A percentile compares a stretch with the other conserved stretches of the same genome.
Evolutionary conservation across 768 basidiomycete genomes (phyloP).

Genomic region (Auriscalpium vulgare): DNA sequence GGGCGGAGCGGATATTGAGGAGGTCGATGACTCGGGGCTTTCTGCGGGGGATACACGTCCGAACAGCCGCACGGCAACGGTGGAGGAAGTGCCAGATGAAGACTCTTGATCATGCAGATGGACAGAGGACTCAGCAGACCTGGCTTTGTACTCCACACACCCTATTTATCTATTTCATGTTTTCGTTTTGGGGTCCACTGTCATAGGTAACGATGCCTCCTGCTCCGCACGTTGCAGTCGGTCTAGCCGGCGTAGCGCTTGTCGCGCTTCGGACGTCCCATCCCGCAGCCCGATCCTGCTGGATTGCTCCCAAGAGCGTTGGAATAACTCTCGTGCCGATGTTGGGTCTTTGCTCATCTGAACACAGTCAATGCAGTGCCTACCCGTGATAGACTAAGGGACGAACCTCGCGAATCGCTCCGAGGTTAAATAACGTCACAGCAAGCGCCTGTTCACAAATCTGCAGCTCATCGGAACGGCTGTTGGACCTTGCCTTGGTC

Average conservation of each 20-base stretch:
- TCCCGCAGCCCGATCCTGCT: conserved; percentile 9
- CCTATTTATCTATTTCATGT: conserved; percentile 10
- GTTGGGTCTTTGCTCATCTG: conserved; percentile 8
- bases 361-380: not conserved
- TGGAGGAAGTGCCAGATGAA: conserved; percentile 27
- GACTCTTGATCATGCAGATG: conserved; percentile 14
- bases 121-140: not conserved
- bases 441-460: conserved; percentile 11
- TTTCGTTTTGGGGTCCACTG: conserved; percentile 2
- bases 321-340: conserved; percentile 8
- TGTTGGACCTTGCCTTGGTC: conserved; percentile 10
- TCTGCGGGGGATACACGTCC: conserved; percentile 28
- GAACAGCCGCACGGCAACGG: conserved; percentile 22
- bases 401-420: conserved; percentile 14
- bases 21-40: conserved; percentile 27
- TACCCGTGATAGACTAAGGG: not conserved
- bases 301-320: conserved; percentile 10
- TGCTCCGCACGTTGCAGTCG: not conserved
- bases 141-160: not conserved
- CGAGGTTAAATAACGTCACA: conserved; percentile 13
- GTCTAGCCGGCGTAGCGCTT: conserved; percentile 10
- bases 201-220: not conserved
- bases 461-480: not conserved
- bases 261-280: conserved; percentile 8
- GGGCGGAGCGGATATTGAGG: conserved; percentile 32